Evolutionary conservation across 768 basidiomycete species (phyloP).

Genomic region (Panus rudis): DNA sequence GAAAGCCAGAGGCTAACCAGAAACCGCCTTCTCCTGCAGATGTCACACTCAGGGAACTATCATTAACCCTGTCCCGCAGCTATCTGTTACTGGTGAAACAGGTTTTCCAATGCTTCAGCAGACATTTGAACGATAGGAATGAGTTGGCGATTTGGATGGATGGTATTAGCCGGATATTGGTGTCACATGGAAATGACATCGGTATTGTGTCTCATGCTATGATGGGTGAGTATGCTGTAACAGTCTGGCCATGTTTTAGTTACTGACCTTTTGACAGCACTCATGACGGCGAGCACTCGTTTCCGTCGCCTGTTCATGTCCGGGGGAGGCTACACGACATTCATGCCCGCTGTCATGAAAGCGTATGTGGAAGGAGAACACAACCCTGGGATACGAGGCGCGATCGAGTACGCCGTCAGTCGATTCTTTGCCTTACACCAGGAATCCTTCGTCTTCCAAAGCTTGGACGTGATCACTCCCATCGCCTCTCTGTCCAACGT

Average conservation of each 20-base stretch:
- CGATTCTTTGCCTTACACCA: slow-evolving; percentile 71
- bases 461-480: slow-evolving; percentile 54
- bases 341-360: slow-evolving; percentile 68
- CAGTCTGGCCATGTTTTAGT: background rate
- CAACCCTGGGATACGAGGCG: slow-evolving; percentile 50
- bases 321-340: slow-evolving; percentile 64
- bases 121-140: slow-evolving; percentile 61
- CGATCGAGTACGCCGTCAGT: slow-evolving; percentile 65
- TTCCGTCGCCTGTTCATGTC: slow-evolving; percentile 72
- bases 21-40: slow-evolving; percentile 9
- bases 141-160: slow-evolving; percentile 64
- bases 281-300: slow-evolving; percentile 70
- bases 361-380: slow-evolving; percentile 56
- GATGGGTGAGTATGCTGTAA: slow-evolving; percentile 43
- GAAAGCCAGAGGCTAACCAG: slow-evolving; percentile 15
- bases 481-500: slow-evolving; percentile 42
- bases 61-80: slow-evolving; percentile 59
- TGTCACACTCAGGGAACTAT: slow-evolving; percentile 34
- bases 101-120: slow-evolving; percentile 63
- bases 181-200: slow-evolving; percentile 64
- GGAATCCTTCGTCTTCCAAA: slow-evolving; percentile 70
- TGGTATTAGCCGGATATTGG: slow-evolving; percentile 62
- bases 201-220: slow-evolving; percentile 71
- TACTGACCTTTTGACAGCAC: slow-evolving; percentile 31
- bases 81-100: slow-evolving; percentile 63